Conservation (phyloP, 306 rosid species). For the Ormosia semicastrata region DNA sequence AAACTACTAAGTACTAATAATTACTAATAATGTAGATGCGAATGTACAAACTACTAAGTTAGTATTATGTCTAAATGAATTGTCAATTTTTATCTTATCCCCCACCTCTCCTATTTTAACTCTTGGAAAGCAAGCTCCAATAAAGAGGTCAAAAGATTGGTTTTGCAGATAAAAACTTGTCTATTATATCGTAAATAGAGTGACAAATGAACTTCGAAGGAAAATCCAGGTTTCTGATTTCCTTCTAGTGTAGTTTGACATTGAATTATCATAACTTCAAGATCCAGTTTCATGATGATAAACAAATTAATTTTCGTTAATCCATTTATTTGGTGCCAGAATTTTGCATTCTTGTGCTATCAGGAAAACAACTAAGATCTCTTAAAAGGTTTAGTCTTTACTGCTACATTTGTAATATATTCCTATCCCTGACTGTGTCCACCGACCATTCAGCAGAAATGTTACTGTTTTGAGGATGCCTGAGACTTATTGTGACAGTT, state of each 20-base stretch:
- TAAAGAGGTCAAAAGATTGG: not conserved
- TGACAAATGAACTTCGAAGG: not conserved
- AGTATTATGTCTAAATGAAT: not conserved
- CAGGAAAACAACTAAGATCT: not conserved
- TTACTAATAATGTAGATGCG: not conserved
- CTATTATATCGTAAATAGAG: not conserved
- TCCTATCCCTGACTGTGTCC: not conserved
- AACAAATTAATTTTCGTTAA: not conserved
- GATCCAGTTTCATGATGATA: not conserved
- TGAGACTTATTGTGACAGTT: not conserved
- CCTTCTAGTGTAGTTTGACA: not conserved
- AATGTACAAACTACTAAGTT: not conserved
- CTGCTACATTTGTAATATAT: not conserved
- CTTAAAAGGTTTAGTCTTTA: not conserved
- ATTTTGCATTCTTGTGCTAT: not conserved
- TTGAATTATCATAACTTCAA: not conserved
- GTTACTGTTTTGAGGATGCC: not conserved
- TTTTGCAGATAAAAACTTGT: not conserved
- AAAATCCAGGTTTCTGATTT: not conserved
- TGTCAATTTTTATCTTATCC: not conserved
- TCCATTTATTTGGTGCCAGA: not conserved
- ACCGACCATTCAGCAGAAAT: not conserved
- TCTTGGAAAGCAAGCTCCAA: not conserved
- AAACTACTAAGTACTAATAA: not conserved
- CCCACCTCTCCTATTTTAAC: not conserved